Evolutionary conservation across 345 rosid genomes (phyloP).

Genomic region (sweet orange (Citrus sinensis)): DVS_A1.0 CM039163.1:52055501-52056000

Average conservation of each 20-base stretch:
- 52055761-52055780: constrained; percentile 12
- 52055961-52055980: constrained; percentile 10
- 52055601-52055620: background rate
- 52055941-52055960: background rate
- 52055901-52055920: background rate
- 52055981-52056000: background rate
- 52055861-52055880: background rate
- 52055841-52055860: background rate
- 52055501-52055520: background rate
- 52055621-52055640: constrained; percentile 7
- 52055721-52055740: background rate
- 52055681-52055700: constrained; percentile 45
- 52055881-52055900: background rate
- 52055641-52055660: constrained; percentile 17
- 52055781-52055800: background rate
- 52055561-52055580: constrained; percentile 32
- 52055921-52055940: constrained; percentile 10
- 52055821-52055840: background rate
- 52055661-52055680: constrained; percentile 38
- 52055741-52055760: constrained; percentile 24
- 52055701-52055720: constrained; percentile 29
- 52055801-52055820: constrained; percentile 21
- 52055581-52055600: constrained; percentile 46
- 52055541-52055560: background rate
- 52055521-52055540: background rate